Conservation (phyloP, 768 basidiomycete genomes). For the Goffeauzyma gilvescens region DNA sequence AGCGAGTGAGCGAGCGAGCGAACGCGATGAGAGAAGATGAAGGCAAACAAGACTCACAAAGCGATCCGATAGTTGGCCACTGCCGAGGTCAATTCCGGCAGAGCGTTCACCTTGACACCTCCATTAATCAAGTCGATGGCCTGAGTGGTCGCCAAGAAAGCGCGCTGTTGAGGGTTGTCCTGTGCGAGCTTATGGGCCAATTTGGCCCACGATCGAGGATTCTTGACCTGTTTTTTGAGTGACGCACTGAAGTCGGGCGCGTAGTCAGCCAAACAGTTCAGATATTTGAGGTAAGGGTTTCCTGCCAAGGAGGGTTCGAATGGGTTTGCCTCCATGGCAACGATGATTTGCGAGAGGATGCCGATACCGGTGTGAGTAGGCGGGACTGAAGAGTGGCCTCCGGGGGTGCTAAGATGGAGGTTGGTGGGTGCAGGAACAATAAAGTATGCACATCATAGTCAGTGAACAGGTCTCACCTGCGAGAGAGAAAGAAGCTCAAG, state of each 20-base stretch:
- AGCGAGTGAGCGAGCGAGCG: neutral
- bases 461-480: too few relatives aligned
- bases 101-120: constrained; percentile 48
- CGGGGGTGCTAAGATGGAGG: constrained; percentile 33
- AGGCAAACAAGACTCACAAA: constrained; percentile 21
- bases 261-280: constrained; percentile 51
- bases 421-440: neutral
- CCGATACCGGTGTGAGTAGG: constrained; percentile 66
- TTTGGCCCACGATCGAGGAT: constrained; percentile 23
- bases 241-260: constrained; percentile 42
- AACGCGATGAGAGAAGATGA: neutral
- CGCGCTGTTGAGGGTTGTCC: constrained; percentile 23
- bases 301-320: constrained; percentile 27
- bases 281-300: constrained; percentile 27
- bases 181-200: constrained; percentile 37
- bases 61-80: constrained; percentile 28
- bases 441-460: constrained; percentile 8
- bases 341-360: constrained; percentile 52
- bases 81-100: constrained; percentile 55
- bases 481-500: neutral
- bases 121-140: constrained; percentile 46
- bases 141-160: constrained; percentile 35
- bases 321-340: constrained; percentile 50
- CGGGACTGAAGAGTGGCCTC: constrained; percentile 74
- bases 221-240: constrained; percentile 32